phyloP scores from a whole-genome alignment of 179 eudicot species.

The Beta corolliflora region DNA sequence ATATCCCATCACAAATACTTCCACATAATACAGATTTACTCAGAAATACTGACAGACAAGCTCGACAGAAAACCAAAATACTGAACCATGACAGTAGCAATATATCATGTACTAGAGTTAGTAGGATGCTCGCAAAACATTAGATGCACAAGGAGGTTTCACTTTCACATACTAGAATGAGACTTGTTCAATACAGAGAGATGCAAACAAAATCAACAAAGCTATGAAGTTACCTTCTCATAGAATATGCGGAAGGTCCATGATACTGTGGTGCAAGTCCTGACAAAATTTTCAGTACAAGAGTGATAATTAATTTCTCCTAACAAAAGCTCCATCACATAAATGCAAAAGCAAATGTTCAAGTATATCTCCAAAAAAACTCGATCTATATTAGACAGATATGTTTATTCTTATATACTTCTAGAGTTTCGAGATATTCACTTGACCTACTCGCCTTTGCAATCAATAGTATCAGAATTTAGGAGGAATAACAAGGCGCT shows the following conservation, averaged over 20 bases:
- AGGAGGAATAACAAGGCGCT: neutral
- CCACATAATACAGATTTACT: neutral
- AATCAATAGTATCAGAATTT: neutral
- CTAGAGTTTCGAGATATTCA: neutral
- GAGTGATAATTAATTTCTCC: neutral
- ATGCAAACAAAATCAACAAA: neutral
- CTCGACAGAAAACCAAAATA: neutral
- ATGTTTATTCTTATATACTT: neutral
- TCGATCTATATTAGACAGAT: neutral
- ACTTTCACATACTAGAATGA: neutral
- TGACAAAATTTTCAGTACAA: constrained; percentile 34
- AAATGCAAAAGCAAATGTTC: neutral
- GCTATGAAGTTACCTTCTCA: constrained; percentile 67
- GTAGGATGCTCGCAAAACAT: neutral
- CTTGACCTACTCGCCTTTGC: too few species aligned
- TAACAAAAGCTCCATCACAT: neutral
- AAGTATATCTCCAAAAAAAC: neutral
- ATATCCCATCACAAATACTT: neutral
- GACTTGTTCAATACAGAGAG: neutral
- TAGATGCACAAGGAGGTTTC: neutral
- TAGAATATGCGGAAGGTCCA: constrained; percentile 97
- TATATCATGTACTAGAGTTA: neutral
- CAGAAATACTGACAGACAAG: neutral
- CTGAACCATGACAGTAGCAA: neutral
- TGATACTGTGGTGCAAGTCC: constrained; percentile 98